Evolutionary conservation across 2,329 filamentous ascomycete genomes (phyloP).

Genomic region (Penicillium sp.): DNA sequence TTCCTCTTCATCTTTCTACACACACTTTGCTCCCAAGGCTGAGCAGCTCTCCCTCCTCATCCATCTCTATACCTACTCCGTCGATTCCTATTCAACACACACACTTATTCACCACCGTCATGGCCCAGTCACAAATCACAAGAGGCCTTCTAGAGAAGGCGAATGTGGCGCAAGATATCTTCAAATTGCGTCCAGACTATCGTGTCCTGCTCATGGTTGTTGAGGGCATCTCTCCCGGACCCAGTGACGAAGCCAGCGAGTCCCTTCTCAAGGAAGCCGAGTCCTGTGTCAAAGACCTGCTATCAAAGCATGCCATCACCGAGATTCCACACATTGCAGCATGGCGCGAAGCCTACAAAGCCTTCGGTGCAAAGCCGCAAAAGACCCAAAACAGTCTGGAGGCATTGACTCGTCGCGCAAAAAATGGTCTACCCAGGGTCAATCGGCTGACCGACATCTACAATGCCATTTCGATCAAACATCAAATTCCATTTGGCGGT

Average conservation of each 20-base stretch:
- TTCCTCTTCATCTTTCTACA: neutral
- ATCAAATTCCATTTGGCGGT: slow-evolving; percentile 42
- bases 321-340: slow-evolving; percentile 39
- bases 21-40: too few species aligned
- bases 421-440: slow-evolving; percentile 36
- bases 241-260: slow-evolving; percentile 35
- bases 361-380: slow-evolving; percentile 42
- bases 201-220: slow-evolving; percentile 39
- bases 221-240: slow-evolving; percentile 32
- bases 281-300: slow-evolving; percentile 2
- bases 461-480: slow-evolving; percentile 42
- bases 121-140: neutral
- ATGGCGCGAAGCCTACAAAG: slow-evolving; percentile 42
- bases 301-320: slow-evolving; percentile 22
- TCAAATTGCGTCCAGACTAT: slow-evolving; percentile 40
- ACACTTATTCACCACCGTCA: neutral
- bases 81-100: neutral
- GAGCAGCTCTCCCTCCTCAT: too few species aligned
- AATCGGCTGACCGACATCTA: slow-evolving; percentile 45
- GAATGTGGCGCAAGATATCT: slow-evolving; percentile 27
- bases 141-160: slow-evolving; percentile 10
- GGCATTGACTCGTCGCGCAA: slow-evolving; percentile 34
- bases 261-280: slow-evolving; percentile 27
- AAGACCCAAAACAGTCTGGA: slow-evolving; percentile 42
- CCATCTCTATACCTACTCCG: too few species aligned